Percentiles rank a stretch among this genome's conserved stretches.
Evolutionary conservation across 2,329 filamentous ascomycete species (phyloP).

Genomic region (Eutypa lata): DNA sequence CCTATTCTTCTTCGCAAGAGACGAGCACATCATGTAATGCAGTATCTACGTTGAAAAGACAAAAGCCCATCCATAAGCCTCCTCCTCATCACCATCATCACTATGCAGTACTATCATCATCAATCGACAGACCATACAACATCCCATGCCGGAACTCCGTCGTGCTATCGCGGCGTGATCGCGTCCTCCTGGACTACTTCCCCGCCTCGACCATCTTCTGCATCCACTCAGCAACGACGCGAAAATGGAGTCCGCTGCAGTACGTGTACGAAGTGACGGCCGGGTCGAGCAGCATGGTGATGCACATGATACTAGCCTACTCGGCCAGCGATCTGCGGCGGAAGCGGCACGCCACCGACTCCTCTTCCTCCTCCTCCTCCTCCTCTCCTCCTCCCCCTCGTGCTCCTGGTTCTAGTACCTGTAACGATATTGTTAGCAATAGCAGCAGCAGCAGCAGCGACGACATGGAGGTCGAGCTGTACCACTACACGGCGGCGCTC

Average conservation of each 20-base stretch:
- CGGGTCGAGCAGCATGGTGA: conserved; percentile 5
- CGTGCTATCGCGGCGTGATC: conserved; percentile 1
- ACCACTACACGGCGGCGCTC: conserved; percentile 1
- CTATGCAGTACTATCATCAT: too few relatives aligned
- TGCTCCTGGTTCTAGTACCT: too few relatives aligned
- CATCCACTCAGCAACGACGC: background rate
- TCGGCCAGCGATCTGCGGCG: conserved; percentile 3
- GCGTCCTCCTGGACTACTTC: conserved; percentile 2
- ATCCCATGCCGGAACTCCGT: conserved; percentile 2
- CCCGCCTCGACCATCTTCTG: conserved; percentile 4
- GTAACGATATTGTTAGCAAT: too few relatives aligned
- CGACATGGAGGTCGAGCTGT: background rate
- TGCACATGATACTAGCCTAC: conserved; percentile 4
- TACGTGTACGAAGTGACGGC: conserved; percentile 2
- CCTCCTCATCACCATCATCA: too few relatives aligned
- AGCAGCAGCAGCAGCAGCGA: too few relatives aligned
- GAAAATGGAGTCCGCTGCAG: conserved; percentile 1
- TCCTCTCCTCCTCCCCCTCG: too few relatives aligned
- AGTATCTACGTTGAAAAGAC: too few relatives aligned
- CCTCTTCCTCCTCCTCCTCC: too few relatives aligned
- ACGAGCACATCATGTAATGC: too few relatives aligned
- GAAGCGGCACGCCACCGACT: too few relatives aligned
- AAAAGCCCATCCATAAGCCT: too few relatives aligned
- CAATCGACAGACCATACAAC: background rate
- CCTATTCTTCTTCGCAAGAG: too few relatives aligned